Conservation (phyloP, 176 grass and related monocot genomes). For the Hyparrhenia diplandra region DNA sequence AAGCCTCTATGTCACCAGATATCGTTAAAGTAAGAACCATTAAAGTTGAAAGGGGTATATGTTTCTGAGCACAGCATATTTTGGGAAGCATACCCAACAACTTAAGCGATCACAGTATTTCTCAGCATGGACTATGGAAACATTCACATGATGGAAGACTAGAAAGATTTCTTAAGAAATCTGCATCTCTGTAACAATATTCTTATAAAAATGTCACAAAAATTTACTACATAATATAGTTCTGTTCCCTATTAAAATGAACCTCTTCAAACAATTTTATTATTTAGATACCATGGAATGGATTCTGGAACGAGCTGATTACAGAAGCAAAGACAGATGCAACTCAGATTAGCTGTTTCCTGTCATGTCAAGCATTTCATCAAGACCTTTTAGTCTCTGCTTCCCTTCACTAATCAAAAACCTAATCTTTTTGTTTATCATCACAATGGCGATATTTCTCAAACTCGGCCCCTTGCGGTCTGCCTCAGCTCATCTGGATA, state of each 20-base stretch:
- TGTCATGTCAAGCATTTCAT: slow-evolving; percentile 94
- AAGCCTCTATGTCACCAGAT: not conserved
- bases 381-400: slow-evolving; percentile 80
- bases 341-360: slow-evolving; percentile 54
- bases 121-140: not conserved
- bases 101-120: not conserved
- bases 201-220: not conserved
- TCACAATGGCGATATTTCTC: slow-evolving; percentile 76
- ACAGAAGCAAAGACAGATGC: not conserved
- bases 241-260: not conserved
- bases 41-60: not conserved
- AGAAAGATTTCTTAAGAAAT: slow-evolving; percentile 6
- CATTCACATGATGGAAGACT: not conserved
- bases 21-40: not conserved
- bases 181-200: not conserved
- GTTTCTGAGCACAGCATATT: not conserved
- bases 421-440: slow-evolving; percentile 77
- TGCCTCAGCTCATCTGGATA: slow-evolving; percentile 69
- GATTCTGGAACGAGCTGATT: not conserved
- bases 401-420: slow-evolving; percentile 86
- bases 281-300: not conserved
- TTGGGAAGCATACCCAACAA: not conserved
- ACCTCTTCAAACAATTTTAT: not conserved
- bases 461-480: slow-evolving; percentile 68
- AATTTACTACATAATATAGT: not conserved